Conservation (phyloP, 495 filamentous ascomycete genomes). For the Aspergillus wentii region DNA sequence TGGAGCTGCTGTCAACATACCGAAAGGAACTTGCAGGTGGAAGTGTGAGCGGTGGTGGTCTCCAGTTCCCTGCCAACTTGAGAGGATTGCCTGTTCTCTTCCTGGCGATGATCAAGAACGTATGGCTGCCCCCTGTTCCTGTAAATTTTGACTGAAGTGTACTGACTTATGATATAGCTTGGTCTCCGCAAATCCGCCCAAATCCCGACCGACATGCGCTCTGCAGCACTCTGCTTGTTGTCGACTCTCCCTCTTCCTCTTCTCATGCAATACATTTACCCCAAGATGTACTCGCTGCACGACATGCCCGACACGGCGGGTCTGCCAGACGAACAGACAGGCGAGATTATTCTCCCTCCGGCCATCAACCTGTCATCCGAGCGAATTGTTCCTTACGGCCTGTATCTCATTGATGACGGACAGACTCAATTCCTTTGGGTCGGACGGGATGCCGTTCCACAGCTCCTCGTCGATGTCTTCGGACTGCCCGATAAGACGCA, state of each 20-base stretch:
- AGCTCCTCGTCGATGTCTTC: conserved; percentile 86
- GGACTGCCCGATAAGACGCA: conserved; percentile 72
- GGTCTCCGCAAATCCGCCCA: conserved; percentile 92
- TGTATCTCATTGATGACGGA: conserved; percentile 95
- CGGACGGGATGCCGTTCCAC: conserved; percentile 85
- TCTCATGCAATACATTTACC: conserved; percentile 96
- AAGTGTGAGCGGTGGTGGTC: conserved; percentile 84
- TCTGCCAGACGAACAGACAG: conserved; percentile 74
- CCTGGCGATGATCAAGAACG: conserved; percentile 90
- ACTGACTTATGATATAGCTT: conserved; percentile 51
- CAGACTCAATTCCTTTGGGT: conserved; percentile 98
- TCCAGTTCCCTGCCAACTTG: conserved; percentile 92
- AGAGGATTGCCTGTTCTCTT: conserved; percentile 85
- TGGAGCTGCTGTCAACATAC: conserved; percentile 93
- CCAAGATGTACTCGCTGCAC: conserved; percentile 86
- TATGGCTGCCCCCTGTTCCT: conserved; percentile 31
- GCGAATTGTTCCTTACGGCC: conserved; percentile 83
- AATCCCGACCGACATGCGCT: conserved; percentile 92
- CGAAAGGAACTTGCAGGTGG: conserved; percentile 94
- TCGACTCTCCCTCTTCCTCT: conserved; percentile 90
- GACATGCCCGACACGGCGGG: conserved; percentile 98
- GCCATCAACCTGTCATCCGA: conserved; percentile 83
- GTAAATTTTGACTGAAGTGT: conserved; percentile 4
- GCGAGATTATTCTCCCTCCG: conserved; percentile 82
- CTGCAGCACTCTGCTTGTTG: conserved; percentile 85